phyloP scores from a whole-genome alignment of 2,329 filamentous ascomycete genomes.

The Trichoderma polysporum region DNA sequence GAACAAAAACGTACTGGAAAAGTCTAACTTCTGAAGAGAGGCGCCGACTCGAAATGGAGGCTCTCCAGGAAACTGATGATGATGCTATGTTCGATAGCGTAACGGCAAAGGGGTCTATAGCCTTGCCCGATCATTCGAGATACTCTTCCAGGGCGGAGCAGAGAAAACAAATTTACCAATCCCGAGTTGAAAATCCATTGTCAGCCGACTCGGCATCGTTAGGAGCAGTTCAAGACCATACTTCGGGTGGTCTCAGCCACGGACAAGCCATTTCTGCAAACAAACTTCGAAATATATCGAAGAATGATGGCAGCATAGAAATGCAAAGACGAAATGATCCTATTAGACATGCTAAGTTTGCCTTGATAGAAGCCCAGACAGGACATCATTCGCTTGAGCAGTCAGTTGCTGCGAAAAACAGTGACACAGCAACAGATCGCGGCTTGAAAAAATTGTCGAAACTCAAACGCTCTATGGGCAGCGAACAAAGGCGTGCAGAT shows the following conservation, averaged over 20 bases:
- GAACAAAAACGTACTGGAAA: constrained; percentile 69
- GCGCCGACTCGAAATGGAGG: constrained; percentile 59
- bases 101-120: not conserved
- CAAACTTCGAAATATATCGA: not conserved
- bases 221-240: not conserved
- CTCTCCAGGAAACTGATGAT: constrained; percentile 50
- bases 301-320: not conserved
- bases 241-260: not conserved
- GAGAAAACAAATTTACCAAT: not conserved
- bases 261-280: not conserved
- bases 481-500: constrained; percentile 12
- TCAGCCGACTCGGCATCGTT: not conserved
- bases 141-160: not conserved
- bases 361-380: constrained; percentile 1
- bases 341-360: not conserved
- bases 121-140: not conserved
- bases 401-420: not conserved
- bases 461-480: not conserved
- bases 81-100: constrained; percentile 32
- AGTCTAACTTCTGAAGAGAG: constrained; percentile 63
- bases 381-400: not conserved
- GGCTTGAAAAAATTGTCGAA: not conserved
- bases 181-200: not conserved
- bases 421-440: not conserved
- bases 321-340: not conserved